Evolutionary conservation across 257 asterid genomes (phyloP).

Genomic region (Catharanthus roseus): DNA sequence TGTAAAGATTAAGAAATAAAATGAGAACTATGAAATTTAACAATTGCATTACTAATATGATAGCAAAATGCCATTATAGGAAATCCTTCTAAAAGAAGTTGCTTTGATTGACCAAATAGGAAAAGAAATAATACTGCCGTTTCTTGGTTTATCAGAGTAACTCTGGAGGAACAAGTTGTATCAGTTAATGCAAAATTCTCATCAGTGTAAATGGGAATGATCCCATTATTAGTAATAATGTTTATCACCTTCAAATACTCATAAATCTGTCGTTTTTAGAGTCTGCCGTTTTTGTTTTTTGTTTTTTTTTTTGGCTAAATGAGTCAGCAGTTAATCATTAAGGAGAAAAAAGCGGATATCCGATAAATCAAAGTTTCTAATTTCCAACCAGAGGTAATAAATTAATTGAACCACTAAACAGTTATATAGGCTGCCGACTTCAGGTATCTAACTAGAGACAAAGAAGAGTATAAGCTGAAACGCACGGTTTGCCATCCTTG

Average conservation of each 20-base stretch:
- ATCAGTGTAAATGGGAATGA: not conserved
- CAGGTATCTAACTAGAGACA: not conserved
- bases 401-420: not conserved
- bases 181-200: not conserved
- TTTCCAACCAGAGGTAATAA: not conserved
- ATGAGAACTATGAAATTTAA: not conserved
- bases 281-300: too few relatives aligned
- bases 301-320: too few relatives aligned
- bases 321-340: not conserved
- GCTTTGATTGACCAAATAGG: not conserved
- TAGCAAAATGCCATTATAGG: not conserved
- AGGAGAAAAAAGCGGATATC: not conserved
- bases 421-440: not conserved
- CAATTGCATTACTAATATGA: not conserved
- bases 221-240: not conserved
- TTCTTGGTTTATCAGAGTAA: not conserved
- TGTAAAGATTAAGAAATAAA: not conserved
- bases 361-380: not conserved
- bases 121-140: not conserved
- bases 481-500: slow-evolving; percentile 80
- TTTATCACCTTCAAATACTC: not conserved
- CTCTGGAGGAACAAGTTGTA: not conserved
- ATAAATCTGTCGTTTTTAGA: not conserved
- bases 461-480: slow-evolving; percentile 11
- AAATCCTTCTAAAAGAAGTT: not conserved